Conservation (phyloP, 2,329 filamentous ascomycete species). For the Fusarium armeniacum region DNA sequence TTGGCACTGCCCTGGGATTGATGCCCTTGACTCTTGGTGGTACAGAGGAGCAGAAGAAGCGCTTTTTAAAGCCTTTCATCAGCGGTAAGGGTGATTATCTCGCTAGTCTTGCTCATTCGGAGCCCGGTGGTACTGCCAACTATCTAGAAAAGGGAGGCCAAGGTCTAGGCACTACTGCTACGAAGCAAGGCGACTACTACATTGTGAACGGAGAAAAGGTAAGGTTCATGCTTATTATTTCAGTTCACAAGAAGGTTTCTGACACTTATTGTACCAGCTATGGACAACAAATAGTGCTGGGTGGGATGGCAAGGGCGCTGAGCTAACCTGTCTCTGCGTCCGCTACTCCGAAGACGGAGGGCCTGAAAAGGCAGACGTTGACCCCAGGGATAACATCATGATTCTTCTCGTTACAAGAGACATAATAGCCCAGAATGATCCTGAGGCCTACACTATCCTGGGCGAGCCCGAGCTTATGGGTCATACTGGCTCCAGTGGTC, state of each 20-base stretch:
- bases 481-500: constrained; percentile 4
- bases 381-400: not conserved
- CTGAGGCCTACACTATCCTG: not conserved
- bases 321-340: constrained; percentile 9
- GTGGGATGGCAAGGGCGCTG: constrained; percentile 18
- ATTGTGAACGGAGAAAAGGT: constrained; percentile 23
- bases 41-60: not conserved
- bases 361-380: constrained; percentile 3
- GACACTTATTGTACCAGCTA: not conserved
- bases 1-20: constrained; percentile 9
- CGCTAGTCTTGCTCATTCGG: constrained; percentile 17
- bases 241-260: too few relatives aligned
- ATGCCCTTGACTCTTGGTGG: constrained; percentile 19
- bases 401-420: constrained; percentile 5
- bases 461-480: constrained; percentile 19
- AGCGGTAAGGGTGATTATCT: not conserved
- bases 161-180: constrained; percentile 1
- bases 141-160: constrained; percentile 12
- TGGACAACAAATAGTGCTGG: constrained; percentile 21
- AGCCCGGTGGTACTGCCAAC: constrained; percentile 11
- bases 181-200: constrained; percentile 1
- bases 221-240: too few relatives aligned
- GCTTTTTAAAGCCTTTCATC: constrained; percentile 10
- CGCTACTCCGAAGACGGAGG: constrained; percentile 15
- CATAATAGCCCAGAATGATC: not conserved